A percentile compares a stretch with the other conserved stretches of the same genome.
Conservation (phyloP, 768 basidiomycete genomes). For the Lanmaoa pseudosensibilis region DNA sequence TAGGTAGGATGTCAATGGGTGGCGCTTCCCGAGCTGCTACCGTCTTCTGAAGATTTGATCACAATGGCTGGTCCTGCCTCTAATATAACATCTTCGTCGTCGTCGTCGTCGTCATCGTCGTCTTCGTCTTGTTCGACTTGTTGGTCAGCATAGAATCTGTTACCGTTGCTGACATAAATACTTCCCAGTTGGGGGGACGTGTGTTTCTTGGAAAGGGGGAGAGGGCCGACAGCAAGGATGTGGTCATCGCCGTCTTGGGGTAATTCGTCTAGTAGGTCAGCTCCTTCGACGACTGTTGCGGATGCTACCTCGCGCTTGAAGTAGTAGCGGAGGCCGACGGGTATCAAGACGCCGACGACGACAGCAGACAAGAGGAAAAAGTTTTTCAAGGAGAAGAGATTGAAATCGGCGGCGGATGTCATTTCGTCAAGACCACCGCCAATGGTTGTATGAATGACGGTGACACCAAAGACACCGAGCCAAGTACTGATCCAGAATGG, state of each 20-base stretch:
- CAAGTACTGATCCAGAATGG: constrained; percentile 91
- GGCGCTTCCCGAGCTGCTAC: constrained; percentile 25
- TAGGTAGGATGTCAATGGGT: constrained; percentile 16
- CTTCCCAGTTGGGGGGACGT: constrained; percentile 32
- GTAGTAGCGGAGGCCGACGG: constrained; percentile 84
- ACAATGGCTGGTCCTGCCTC: constrained; percentile 69
- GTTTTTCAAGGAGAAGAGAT: constrained; percentile 90
- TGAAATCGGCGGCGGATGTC: constrained; percentile 92
- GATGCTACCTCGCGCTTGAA: constrained; percentile 63
- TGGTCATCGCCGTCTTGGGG: constrained; percentile 41
- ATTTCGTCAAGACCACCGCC: constrained; percentile 92
- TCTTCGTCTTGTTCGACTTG: constrained; percentile 59
- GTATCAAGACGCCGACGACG: constrained; percentile 89
- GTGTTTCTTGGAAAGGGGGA: constrained; percentile 42
- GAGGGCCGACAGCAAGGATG: constrained; percentile 60
- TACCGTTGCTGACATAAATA: constrained; percentile 39
- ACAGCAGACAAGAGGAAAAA: constrained; percentile 83
- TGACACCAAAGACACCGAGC: constrained; percentile 86
- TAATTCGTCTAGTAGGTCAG: constrained; percentile 35
- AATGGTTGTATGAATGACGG: constrained; percentile 94
- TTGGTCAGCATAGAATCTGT: constrained; percentile 39
- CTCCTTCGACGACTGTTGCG: constrained; percentile 38
- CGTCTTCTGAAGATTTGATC: constrained; percentile 36
- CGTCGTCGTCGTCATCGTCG: constrained; percentile 63
- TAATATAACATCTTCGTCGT: constrained; percentile 70